Percentiles rank a stretch among this genome's conserved stretches.
These are phyloP conservation scores for Quercus phellos DNA, from an alignment of 331 rosid genomes.

Conservation along the genomic window DNA sequence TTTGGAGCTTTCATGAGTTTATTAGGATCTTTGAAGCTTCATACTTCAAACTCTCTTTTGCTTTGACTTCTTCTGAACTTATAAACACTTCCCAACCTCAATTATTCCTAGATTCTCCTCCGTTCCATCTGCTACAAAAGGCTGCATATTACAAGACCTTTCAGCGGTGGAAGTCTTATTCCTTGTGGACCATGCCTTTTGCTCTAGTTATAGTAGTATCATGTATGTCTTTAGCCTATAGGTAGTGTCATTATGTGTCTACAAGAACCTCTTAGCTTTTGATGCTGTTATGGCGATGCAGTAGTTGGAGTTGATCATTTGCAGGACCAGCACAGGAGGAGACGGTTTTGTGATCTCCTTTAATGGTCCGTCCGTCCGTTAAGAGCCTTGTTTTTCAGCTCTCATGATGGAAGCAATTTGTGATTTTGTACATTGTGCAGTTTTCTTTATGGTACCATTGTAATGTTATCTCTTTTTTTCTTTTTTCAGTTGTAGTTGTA, in stretches of 20 bases:
- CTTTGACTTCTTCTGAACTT: neutral
- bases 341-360: slow-evolving; percentile 92
- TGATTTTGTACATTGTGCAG: slow-evolving; percentile 10
- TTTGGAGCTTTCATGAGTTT: slow-evolving; percentile 5
- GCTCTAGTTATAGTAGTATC: neutral
- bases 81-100: neutral
- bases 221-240: neutral
- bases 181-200: neutral
- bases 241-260: neutral
- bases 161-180: slow-evolving; percentile 21
- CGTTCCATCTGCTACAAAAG: slow-evolving; percentile 26
- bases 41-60: slow-evolving; percentile 6
- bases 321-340: slow-evolving; percentile 44
- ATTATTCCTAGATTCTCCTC: neutral
- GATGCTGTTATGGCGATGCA: neutral
- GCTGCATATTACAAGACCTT: slow-evolving; percentile 35
- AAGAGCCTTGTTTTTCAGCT: slow-evolving; percentile 72
- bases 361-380: slow-evolving; percentile 28
- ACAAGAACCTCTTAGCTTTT: slow-evolving; percentile 5
- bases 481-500: neutral
- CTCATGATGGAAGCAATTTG: slow-evolving; percentile 43
- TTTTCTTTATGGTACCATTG: slow-evolving; percentile 7
- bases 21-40: slow-evolving; percentile 8
- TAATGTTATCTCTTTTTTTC: neutral
- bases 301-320: slow-evolving; percentile 15